Conservation (phyloP, 225 moss, liverwort and hornwort genomes). For the Antitrichia curtipendula region DNA sequence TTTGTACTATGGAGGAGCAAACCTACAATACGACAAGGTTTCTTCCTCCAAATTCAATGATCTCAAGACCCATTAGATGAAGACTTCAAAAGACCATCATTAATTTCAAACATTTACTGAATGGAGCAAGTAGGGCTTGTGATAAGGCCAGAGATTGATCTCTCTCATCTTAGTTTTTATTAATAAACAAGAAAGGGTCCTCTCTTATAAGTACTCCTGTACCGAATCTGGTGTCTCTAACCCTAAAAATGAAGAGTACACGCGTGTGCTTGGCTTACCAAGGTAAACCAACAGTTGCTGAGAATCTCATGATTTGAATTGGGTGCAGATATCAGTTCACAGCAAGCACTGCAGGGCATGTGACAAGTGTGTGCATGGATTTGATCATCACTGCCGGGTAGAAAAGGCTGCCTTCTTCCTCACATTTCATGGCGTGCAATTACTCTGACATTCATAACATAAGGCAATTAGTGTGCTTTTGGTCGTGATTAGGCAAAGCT, state of each 20-base stretch:
- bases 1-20: background rate
- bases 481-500: background rate
- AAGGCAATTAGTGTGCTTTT: background rate
- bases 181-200: background rate
- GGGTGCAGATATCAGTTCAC: constrained; percentile 54
- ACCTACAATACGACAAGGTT: background rate
- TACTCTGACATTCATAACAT: background rate
- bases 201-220: background rate
- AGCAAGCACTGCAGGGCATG: constrained; percentile 98
- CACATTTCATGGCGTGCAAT: background rate
- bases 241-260: background rate
- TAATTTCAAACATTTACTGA: background rate
- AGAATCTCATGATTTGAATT: background rate
- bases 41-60: background rate
- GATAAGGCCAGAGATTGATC: background rate
- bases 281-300: background rate
- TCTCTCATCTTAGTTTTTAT: no score
- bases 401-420: background rate
- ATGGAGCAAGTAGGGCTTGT: background rate
- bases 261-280: background rate
- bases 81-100: background rate
- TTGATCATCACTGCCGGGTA: constrained; percentile 98
- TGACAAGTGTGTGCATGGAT: constrained; percentile 87
- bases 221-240: background rate
- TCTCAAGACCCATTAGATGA: background rate